Evolutionary conservation across 768 basidiomycete genomes (phyloP).

Genomic region (Hygrophorus pudorinus): DNA sequence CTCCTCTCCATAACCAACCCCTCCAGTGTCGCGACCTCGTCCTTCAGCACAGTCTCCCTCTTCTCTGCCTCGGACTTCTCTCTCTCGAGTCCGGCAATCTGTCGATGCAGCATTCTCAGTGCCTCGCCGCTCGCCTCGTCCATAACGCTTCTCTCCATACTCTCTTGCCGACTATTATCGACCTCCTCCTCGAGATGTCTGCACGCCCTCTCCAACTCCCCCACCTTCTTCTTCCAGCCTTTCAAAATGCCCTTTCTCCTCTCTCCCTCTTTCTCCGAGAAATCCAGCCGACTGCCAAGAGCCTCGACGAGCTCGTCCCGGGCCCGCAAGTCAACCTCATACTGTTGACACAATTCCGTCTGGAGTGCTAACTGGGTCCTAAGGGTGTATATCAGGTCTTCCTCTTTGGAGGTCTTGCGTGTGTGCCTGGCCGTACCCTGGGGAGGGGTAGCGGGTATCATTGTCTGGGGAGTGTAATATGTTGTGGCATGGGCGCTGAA

Average conservation of each 20-base stretch:
- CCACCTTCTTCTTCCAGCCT: conserved; percentile 69
- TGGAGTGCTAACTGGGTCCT: conserved; percentile 71
- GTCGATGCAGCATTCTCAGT: conserved; percentile 67
- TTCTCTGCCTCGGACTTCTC: conserved; percentile 44
- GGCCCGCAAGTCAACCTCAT: conserved; percentile 63
- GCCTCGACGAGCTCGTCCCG: conserved; percentile 64
- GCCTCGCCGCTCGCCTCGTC: conserved; percentile 74
- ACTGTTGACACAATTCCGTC: conserved; percentile 66
- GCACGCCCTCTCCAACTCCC: conserved; percentile 60
- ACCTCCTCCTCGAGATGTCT: conserved; percentile 76
- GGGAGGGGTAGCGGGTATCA: conserved; percentile 61
- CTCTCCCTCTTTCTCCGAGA: conserved; percentile 52
- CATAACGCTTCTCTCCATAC: conserved; percentile 74
- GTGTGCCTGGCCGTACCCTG: conserved; percentile 31
- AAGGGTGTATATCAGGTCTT: conserved; percentile 60
- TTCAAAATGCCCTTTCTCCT: conserved; percentile 45
- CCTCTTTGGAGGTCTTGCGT: conserved; percentile 60
- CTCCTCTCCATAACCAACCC: conserved; percentile 34
- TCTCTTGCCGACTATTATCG: conserved; percentile 74
- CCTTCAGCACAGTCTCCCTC: conserved; percentile 31
- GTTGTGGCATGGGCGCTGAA: conserved; percentile 66
- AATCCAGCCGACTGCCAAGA: conserved; percentile 42
- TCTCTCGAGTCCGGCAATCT: conserved; percentile 67
- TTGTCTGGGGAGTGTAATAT: conserved; percentile 67
- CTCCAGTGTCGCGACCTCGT: conserved; percentile 41